These are phyloP conservation scores for Alternaria sp. DNA, from an alignment of 2,329 filamentous ascomycete genomes.

Conservation along the genomic window DNA sequence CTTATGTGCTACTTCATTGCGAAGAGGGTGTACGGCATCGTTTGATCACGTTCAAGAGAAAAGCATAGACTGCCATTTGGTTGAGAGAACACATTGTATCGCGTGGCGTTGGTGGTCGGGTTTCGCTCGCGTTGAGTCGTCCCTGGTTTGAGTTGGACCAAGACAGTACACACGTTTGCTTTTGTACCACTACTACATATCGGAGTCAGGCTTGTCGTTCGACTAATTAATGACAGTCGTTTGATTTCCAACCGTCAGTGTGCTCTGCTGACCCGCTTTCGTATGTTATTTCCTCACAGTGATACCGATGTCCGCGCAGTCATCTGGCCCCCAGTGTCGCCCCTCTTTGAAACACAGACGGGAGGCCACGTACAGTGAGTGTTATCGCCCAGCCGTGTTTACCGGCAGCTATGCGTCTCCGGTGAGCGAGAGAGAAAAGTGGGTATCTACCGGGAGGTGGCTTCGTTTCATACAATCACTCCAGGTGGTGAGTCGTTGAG, in stretches of 20 bases:
- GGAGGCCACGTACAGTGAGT: constrained; percentile 4
- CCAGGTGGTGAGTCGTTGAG: not conserved
- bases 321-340: not conserved
- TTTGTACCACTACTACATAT: not conserved
- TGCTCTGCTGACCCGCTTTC: not conserved
- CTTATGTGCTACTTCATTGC: constrained; percentile 79
- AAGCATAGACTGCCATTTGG: not conserved
- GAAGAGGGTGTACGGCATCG: constrained; percentile 65
- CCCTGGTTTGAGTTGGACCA: not conserved
- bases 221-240: not conserved
- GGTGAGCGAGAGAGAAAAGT: constrained; percentile 5
- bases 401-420: constrained; percentile 6
- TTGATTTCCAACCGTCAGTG: not conserved
- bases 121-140: not conserved
- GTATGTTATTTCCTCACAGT: not conserved
- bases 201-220: not conserved
- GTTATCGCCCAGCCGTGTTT: not conserved
- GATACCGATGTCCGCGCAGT: not conserved
- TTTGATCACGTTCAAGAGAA: constrained; percentile 18
- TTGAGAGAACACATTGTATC: not conserved
- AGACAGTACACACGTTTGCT: not conserved
- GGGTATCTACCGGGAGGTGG: not conserved
- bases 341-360: not conserved
- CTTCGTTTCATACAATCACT: not conserved
- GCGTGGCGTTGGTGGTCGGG: constrained; percentile 3